Evolutionary conservation across 2,329 filamentous ascomycete genomes (phyloP), one percentile per base, ranked within the genome.

Genomic region (Colletotrichum tropicale): DNA sequence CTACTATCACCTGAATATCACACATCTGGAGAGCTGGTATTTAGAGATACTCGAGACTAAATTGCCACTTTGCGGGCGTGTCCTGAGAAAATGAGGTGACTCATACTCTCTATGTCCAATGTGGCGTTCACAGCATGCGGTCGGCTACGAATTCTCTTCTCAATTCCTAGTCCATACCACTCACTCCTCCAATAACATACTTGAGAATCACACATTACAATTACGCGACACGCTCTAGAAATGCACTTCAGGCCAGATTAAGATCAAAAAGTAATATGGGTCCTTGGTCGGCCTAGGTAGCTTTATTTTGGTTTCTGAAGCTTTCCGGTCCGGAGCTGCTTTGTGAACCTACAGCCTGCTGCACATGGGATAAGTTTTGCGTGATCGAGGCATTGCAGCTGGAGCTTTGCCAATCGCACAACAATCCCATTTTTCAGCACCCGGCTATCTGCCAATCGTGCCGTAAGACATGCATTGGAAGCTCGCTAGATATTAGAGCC

Each of bases 251-350:
- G 52, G 52, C 21, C 52, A 16, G 5, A 16, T 26, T 8, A 15
- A 56, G 15, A 8, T 56, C n/a, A 8, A 16, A 24, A 16, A 56
- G 9, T 26, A 8, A 13, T 16, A 38, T 9, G 36, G 8, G 3
- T 2, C 4, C 52, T 9, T 16, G 7, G 21, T 26, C 15, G 21
- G 52, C 12, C 5, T 56, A 13, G 55, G 55, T 58, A 58, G 55
- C 21, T 26, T 56, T 56, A 1, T 56, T 56, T 5, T 3, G 1
- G 52, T 15, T 56, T 24, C 24, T 56, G 24, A 58, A 58, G 55
- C 55, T 58, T 58, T 58, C 55, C 55, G 55, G 55, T 2, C 55
- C 55, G 55, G 55, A 16, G 55, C 7, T 58, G 55, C 55, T 28
- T 0, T 58, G 24, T 58, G 2, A 58, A 58, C 13, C 24, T 58